A percentile compares a stretch with the other conserved stretches of the same genome.
phyloP scores from a whole-genome alignment of 169 alveolate genomes.

The Cryptosporidium parvum region DNA sequence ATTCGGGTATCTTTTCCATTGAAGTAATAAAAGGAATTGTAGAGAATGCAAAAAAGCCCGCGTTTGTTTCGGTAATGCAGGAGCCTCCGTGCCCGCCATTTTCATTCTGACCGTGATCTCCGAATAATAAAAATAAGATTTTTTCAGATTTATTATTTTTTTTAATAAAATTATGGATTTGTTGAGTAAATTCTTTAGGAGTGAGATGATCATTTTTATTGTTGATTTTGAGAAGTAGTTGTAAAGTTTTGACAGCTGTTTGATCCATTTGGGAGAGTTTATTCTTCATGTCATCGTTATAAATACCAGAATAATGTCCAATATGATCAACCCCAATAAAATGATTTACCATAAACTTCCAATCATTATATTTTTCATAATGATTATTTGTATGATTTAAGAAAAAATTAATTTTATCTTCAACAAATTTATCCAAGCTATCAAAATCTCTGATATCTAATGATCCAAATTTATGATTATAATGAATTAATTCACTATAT shows the following conservation, averaged over 20 bases:
- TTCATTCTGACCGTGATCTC: slow-evolving; percentile 67
- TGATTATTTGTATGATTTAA: background rate
- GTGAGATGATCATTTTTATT: background rate
- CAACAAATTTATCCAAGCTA: slow-evolving; percentile 6
- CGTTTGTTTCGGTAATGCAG: slow-evolving; percentile 13
- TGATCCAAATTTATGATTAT: slow-evolving; percentile 4
- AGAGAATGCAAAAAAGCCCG: slow-evolving; percentile 62
- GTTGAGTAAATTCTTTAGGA: slow-evolving; percentile 4
- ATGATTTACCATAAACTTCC: slow-evolving; percentile 48
- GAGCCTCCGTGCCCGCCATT: slow-evolving; percentile 68
- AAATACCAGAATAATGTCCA: slow-evolving; percentile 27
- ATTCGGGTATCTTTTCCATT: background rate
- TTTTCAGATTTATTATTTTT: background rate
- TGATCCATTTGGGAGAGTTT: slow-evolving; percentile 43
- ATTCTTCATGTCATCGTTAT: background rate
- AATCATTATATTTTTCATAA: slow-evolving; percentile 11
- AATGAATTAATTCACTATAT: background rate
- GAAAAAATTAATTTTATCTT: background rate
- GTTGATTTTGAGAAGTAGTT: slow-evolving; percentile 6
- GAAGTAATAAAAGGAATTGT: slow-evolving; percentile 13
- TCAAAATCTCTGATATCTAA: slow-evolving; percentile 33
- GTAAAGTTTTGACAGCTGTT: background rate
- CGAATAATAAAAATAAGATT: slow-evolving; percentile 49
- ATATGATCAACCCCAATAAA: slow-evolving; percentile 61
- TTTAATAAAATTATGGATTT: background rate